Evolutionary conservation across 1,284 basidiomycete species (phyloP).

Genomic region (Bondarzewia mesenterica): DNA sequence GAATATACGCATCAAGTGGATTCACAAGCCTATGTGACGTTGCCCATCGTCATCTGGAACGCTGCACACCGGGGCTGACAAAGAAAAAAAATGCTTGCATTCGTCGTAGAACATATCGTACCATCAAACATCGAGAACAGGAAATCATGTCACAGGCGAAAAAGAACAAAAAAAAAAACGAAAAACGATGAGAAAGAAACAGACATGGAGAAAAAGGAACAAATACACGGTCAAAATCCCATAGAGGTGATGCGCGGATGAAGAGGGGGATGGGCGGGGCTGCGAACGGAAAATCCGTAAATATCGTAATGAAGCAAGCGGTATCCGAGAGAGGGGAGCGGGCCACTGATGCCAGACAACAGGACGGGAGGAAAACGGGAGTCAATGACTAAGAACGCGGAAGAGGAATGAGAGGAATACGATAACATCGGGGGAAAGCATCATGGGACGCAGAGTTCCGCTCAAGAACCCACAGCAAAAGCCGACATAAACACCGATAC

Average conservation of each 20-base stretch:
- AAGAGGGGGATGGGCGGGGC: background rate
- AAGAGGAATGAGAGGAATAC: background rate
- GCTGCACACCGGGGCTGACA: too few species aligned
- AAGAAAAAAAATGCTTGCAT: background rate
- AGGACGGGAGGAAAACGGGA: too few species aligned
- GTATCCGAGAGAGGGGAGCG: background rate
- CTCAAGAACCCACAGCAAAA: too few species aligned
- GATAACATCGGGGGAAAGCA: background rate
- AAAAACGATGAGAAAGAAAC: background rate
- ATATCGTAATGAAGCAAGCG: background rate
- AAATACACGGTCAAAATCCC: background rate
- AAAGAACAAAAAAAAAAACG: background rate
- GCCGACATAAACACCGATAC: too few species aligned
- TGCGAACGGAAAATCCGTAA: background rate
- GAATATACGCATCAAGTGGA: too few species aligned
- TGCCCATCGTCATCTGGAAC: too few species aligned
- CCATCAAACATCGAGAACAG: background rate
- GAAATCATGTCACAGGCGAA: background rate
- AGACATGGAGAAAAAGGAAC: background rate
- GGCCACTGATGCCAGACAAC: constrained; percentile 38
- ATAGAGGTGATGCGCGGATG: background rate
- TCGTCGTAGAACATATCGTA: background rate
- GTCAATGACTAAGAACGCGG: background rate
- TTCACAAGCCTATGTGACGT: background rate
- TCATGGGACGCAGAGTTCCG: too few species aligned